These are phyloP conservation scores for Calonectria montana DNA, from an alignment of 2,329 filamentous ascomycete genomes.

Conservation along the genomic window DNA sequence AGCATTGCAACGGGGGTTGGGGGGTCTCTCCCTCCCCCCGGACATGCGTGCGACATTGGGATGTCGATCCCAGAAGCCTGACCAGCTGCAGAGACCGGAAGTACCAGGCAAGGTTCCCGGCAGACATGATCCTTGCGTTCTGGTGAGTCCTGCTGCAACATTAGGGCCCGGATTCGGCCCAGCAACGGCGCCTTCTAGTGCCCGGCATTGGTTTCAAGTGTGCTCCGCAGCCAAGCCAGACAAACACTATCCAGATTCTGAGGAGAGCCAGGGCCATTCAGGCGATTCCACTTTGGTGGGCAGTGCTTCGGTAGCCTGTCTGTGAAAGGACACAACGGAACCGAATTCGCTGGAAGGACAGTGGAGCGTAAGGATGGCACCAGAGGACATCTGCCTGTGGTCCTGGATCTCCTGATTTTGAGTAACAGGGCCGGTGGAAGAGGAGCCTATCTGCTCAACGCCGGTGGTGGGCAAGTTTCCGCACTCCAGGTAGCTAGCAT, in stretches of 20 bases:
- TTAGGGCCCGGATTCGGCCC: conserved; percentile 16
- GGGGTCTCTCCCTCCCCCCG: neutral
- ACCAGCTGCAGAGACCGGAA: conserved; percentile 19
- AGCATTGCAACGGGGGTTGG: neutral
- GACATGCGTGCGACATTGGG: neutral
- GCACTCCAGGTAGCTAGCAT: conserved; percentile 9
- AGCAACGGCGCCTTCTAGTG: conserved; percentile 15
- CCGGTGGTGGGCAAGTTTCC: neutral
- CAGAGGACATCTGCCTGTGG: neutral
- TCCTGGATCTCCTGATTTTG: conserved; percentile 14
- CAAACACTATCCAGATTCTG: conserved; percentile 8
- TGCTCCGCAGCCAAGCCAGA: conserved; percentile 5
- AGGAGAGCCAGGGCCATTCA: conserved; percentile 11
- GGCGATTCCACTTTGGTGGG: conserved; percentile 5
- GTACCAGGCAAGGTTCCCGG: conserved; percentile 19
- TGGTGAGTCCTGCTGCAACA: conserved; percentile 27
- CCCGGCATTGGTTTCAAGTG: conserved; percentile 27
- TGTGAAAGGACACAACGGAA: neutral
- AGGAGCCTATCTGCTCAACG: neutral
- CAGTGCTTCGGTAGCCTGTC: neutral
- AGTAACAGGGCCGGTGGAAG: neutral
- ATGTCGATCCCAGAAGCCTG: conserved; percentile 6
- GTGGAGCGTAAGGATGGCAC: conserved; percentile 15
- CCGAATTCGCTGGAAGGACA: neutral
- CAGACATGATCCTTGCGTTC: conserved; percentile 27